Conservation (phyloP, 1,284 basidiomycete genomes). For the Naganishia sp. region DNA sequence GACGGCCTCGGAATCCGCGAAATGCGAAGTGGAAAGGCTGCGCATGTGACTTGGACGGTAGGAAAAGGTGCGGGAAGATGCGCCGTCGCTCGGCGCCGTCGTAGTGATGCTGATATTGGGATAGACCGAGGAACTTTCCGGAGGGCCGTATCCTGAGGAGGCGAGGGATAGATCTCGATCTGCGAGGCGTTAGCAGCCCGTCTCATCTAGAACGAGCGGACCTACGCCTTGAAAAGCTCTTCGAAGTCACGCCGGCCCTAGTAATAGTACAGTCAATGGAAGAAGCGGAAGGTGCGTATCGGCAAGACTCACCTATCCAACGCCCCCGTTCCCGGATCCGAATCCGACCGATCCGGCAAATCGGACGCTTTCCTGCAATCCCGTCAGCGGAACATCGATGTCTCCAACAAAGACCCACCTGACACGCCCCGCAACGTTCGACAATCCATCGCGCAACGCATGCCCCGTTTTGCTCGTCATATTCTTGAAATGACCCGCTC, state of each 20-base stretch:
- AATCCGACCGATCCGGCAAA: slow-evolving; percentile 9
- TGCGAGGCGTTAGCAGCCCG: slow-evolving; percentile 4
- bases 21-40: slow-evolving; percentile 11
- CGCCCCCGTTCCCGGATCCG: neutral
- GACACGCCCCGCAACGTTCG: slow-evolving; percentile 5
- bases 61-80: slow-evolving; percentile 7
- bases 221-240: no score
- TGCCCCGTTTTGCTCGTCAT: slow-evolving; percentile 25
- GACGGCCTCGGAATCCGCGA: slow-evolving; percentile 19
- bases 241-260: no score
- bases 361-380: slow-evolving; percentile 5
- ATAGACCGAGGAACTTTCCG: neutral
- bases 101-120: slow-evolving; percentile 15
- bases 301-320: neutral
- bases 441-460: slow-evolving; percentile 21
- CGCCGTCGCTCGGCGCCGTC: slow-evolving; percentile 15
- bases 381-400: neutral
- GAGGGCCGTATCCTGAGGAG: neutral
- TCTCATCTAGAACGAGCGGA: no score
- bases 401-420: neutral
- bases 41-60: slow-evolving; percentile 13
- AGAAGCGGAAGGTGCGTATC: neutral
- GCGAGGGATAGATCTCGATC: slow-evolving; percentile 1
- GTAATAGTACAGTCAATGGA: no score
- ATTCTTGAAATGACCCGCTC: slow-evolving; percentile 11